Base-by-base conservation (phyloP, 2,329 filamentous ascomycete species). In the Ascochyta clinopodiicola region DNA sequence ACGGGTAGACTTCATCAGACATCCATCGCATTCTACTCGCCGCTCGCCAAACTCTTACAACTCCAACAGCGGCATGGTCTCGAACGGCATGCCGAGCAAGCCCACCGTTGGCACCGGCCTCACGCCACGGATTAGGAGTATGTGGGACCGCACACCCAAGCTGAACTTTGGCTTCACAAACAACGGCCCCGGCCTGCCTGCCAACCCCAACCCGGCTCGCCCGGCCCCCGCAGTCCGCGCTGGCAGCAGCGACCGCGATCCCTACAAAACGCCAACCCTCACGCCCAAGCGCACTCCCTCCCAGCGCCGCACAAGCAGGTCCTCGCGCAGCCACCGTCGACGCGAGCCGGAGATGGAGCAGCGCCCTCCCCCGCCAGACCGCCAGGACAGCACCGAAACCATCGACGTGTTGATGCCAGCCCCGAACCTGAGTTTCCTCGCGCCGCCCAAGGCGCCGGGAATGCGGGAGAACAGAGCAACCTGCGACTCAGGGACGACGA, bases 371-470 rank as follows among this genome's bases (percentile, higher is more conserved):
- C 32, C 53, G 5, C 49, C 58, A 9, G 51, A 59, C 9, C 61
- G 76, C 22, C 72, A 60, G 27, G 72, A 63, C 13, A 78, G 75
- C 51, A 73, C 73, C 31, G 78, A 80, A 47, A 80, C 78, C 0
- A 80, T 80, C 34, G 74, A 78, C 47, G 75, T 79, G 21, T 57
- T 77, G n/a, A 76, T 77, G 75, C 74, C 72, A 5, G 67, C 72
- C n/a, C 69, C 68, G 4, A 51, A 56, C 15, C 42, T 56, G 31
- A 66, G 63, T n/a, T 74, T 74, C 52, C 60, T 75, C 25, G 68
- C 66, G 15, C 70, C 70, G 0, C 73, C 73, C 19, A 60, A 66
- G 36, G 66, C 67, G 6, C 70, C 64, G 6, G 71, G 63, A 6
- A 72, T 72, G 70, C 60, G 65, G 15, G 67, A 70, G 37, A 70